Percentiles rank a stretch among this genome's conserved stretches.
Evolutionary conservation across 2,329 filamentous ascomycete species (phyloP).

Genomic region (Aspergillus pseudoterreus): DNA sequence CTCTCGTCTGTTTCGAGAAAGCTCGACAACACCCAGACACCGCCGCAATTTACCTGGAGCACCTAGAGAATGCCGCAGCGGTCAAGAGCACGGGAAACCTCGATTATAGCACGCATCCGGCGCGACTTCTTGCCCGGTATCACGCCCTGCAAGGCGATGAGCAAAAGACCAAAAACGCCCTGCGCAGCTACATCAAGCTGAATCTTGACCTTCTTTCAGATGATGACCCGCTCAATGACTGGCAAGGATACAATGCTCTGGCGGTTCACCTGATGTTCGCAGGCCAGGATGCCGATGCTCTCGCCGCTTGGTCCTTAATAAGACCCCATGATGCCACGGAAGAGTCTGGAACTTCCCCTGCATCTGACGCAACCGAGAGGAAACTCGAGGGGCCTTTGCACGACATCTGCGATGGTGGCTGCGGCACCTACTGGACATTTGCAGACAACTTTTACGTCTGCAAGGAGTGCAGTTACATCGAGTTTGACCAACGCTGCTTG

Average conservation of each 20-base stretch:
- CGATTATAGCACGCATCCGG: constrained; percentile 1
- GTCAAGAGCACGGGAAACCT: neutral
- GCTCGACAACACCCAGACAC: neutral
- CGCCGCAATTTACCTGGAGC: neutral
- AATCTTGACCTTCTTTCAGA: constrained; percentile 25
- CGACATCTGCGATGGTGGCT: constrained; percentile 7
- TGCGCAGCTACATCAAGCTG: constrained; percentile 17
- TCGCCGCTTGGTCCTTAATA: constrained; percentile 26
- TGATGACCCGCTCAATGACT: constrained; percentile 25
- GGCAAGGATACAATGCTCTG: constrained; percentile 18
- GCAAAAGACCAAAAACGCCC: constrained; percentile 12
- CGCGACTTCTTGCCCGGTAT: constrained; percentile 8
- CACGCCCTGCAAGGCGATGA: constrained; percentile 13
- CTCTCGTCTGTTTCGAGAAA: constrained; percentile 9
- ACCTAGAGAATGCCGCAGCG: constrained; percentile 3
- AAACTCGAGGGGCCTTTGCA: neutral
- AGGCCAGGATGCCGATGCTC: constrained; percentile 21
- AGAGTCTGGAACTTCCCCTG: neutral
- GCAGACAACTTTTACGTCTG: constrained; percentile 21
- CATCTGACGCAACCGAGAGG: neutral
- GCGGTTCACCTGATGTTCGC: constrained; percentile 17
- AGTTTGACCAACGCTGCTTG: constrained; percentile 17
- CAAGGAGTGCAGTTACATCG: constrained; percentile 18
- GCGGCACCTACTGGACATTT: constrained; percentile 10
- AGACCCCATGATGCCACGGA: constrained; percentile 9